Evolutionary conservation across 129 eudicot species (phyloP).

Genomic region (Escallonia rubra): DNA sequence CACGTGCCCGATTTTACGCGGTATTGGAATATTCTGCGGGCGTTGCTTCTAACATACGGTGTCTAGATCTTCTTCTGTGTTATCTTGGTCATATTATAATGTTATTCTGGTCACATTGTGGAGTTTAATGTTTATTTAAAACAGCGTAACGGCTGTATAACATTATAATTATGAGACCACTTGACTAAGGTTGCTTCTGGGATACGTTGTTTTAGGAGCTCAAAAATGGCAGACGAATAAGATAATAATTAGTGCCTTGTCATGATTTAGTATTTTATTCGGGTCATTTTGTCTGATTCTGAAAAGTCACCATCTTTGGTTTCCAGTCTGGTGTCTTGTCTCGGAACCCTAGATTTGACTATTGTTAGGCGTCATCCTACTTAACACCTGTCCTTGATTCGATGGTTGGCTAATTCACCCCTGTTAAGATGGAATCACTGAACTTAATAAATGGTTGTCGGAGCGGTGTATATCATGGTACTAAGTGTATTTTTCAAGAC

Average conservation of each 20-base stretch:
- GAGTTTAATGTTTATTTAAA: not conserved
- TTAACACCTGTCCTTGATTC: no score
- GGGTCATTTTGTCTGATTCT: not conserved
- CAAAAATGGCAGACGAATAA: conserved; percentile 4
- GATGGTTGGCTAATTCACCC: no score
- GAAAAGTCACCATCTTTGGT: conserved; percentile 6
- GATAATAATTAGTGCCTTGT: not conserved
- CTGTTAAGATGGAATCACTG: no score
- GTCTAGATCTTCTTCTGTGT: not conserved
- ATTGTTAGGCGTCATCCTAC: not conserved
- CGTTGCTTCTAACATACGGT: not conserved
- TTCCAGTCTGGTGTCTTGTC: not conserved
- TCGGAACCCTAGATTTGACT: conserved; percentile 1
- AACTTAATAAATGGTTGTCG: no score
- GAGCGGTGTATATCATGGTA: no score
- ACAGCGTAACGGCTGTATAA: conserved; percentile 1
- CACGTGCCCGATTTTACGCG: conserved; percentile 22
- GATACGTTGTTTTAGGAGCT: conserved; percentile 4
- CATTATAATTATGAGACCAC: not conserved
- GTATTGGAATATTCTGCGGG: conserved; percentile 21
- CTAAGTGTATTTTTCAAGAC: no score
- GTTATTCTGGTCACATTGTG: not conserved
- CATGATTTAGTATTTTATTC: no score
- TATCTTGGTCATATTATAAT: no score
- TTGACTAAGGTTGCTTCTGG: conserved; percentile 4